Percentiles rank a stretch among this genome's conserved stretches.
Evolutionary conservation across 495 filamentous ascomycete species (phyloP).

Genomic region (Penicillium daleae): DNA sequence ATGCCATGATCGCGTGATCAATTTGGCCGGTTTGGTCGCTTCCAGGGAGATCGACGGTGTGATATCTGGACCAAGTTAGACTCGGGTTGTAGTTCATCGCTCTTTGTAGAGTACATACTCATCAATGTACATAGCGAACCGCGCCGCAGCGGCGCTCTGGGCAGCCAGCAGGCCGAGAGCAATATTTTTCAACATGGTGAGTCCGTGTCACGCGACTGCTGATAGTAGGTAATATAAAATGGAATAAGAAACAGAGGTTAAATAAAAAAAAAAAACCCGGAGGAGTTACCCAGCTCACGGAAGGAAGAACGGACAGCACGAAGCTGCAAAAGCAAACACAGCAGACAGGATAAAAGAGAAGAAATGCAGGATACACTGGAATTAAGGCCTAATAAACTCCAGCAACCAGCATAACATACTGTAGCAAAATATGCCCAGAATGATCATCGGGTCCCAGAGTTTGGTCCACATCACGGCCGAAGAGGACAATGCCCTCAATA

Average conservation of each 20-base stretch:
- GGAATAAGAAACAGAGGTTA: constrained; percentile 2
- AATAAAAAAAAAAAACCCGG: constrained; percentile 9
- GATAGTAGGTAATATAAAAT: constrained; percentile 2
- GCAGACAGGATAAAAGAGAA: neutral
- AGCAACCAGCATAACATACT: neutral
- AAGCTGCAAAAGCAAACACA: constrained; percentile 4
- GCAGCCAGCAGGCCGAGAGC: constrained; percentile 39
- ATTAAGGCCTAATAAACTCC: neutral
- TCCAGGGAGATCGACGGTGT: constrained; percentile 34
- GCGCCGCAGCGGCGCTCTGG: constrained; percentile 32
- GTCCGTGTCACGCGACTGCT: neutral
- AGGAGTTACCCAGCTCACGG: constrained; percentile 1
- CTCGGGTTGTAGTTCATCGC: neutral
- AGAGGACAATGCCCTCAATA: constrained; percentile 5
- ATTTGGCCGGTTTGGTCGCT: constrained; percentile 34
- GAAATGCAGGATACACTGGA: neutral
- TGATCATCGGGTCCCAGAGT: constrained; percentile 5
- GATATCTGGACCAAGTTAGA: constrained; percentile 31
- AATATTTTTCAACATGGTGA: constrained; percentile 36
- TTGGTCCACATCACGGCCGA: constrained; percentile 2
- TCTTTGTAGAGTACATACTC: constrained; percentile 29
- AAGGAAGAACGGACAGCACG: neutral
- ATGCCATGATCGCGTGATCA: constrained; percentile 67
- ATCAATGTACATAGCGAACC: constrained; percentile 49
- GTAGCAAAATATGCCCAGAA: constrained; percentile 12